These are phyloP conservation scores for Sporothrix dimorphospora DNA, from an alignment of 2,329 filamentous ascomycete genomes.

Conservation along the genomic window DNA sequence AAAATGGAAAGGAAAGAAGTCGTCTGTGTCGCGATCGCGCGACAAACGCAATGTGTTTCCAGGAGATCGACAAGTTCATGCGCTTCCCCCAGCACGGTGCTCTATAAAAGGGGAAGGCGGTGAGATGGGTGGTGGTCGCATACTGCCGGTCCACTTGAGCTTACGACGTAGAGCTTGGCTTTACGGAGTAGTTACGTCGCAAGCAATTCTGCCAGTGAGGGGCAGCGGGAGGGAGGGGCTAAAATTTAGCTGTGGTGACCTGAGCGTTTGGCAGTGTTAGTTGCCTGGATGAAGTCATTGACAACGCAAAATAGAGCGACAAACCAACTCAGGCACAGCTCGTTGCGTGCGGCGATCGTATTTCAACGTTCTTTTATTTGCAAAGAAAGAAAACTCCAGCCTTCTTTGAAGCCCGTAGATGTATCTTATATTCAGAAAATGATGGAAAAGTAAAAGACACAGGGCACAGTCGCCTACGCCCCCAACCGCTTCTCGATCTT, in stretches of 20 bases:
- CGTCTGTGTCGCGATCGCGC: neutral
- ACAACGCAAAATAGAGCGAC: neutral
- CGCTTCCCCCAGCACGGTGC: conserved; percentile 1
- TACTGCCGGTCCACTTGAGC: conserved; percentile 20
- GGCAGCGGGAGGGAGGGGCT: conserved; percentile 14
- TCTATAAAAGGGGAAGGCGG: conserved; percentile 25
- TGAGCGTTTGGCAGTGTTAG: neutral
- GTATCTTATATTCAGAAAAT: no score
- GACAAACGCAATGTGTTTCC: conserved; percentile 11
- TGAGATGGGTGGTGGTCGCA: conserved; percentile 1
- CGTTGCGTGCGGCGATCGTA: neutral
- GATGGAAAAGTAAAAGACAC: neutral
- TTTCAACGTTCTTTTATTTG: neutral
- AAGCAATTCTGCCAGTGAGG: conserved; percentile 14
- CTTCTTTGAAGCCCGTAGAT: no score
- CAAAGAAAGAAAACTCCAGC: neutral
- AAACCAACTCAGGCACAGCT: neutral
- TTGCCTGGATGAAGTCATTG: conserved; percentile 12
- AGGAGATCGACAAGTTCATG: conserved; percentile 22
- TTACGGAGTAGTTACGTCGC: neutral
- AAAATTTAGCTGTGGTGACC: neutral
- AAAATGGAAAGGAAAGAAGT: neutral
- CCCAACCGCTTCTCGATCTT: conserved; percentile 74
- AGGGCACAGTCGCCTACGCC: conserved; percentile 3
- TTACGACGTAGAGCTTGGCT: neutral